These are phyloP conservation scores for Auricularia sp. DNA, from an alignment of 768 basidiomycete species.

Conservation along the genomic window DNA sequence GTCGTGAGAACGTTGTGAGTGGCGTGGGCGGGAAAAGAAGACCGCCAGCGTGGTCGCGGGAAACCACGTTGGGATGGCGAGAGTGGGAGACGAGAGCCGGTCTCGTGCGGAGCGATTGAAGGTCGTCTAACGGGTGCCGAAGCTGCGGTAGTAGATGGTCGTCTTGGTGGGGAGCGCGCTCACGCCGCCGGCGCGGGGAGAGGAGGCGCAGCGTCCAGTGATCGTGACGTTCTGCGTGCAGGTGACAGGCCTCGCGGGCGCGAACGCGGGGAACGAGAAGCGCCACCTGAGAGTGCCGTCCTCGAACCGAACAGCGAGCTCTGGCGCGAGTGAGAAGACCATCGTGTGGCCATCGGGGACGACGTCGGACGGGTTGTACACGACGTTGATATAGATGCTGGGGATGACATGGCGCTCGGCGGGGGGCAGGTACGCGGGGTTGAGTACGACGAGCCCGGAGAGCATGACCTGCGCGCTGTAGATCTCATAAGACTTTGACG, in stretches of 20 bases:
- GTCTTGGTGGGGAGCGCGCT: not conserved
- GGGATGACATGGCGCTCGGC: not conserved
- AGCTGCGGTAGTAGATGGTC: not conserved
- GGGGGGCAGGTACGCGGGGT: not conserved
- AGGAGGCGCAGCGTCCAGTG: not conserved
- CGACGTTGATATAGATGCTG: not conserved
- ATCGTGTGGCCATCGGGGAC: not conserved
- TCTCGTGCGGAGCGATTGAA: too few relatives aligned
- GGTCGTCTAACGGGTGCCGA: too few relatives aligned
- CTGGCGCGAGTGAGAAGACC: not conserved
- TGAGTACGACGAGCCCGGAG: not conserved
- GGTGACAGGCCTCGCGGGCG: not conserved
- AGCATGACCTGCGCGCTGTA: not conserved
- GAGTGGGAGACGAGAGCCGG: too few relatives aligned
- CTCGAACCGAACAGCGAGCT: not conserved
- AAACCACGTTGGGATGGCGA: too few relatives aligned
- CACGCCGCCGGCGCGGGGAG: not conserved
- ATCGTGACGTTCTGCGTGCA: not conserved
- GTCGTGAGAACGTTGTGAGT: too few relatives aligned
- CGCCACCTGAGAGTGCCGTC: not conserved
- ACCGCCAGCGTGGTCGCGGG: too few relatives aligned
- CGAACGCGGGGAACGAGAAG: not conserved
- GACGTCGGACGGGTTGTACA: not conserved
- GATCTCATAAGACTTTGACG: not conserved
- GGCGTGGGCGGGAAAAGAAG: too few relatives aligned